Conservation (phyloP, 2,329 filamentous ascomycete genomes). For the Sporothrix dimorphospora region DNA sequence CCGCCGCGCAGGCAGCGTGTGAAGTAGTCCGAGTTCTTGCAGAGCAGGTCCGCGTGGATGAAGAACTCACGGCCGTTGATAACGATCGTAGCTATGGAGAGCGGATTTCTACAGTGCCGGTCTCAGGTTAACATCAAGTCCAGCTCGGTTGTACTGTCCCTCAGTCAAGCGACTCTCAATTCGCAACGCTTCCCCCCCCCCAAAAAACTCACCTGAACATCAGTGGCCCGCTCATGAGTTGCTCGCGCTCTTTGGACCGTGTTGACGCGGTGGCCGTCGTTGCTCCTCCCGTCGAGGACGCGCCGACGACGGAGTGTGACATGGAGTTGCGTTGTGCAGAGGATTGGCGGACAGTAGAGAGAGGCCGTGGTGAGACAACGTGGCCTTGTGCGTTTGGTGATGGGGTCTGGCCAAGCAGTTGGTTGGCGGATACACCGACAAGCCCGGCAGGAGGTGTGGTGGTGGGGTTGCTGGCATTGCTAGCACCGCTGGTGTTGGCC, state of each 20-base stretch:
- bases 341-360: neutral
- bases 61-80: conserved; percentile 31
- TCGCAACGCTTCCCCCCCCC: neutral
- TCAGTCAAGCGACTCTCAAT: neutral
- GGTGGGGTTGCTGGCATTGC: neutral
- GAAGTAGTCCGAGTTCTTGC: conserved; percentile 34
- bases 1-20: conserved; percentile 32
- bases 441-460: neutral
- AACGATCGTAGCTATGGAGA: conserved; percentile 31
- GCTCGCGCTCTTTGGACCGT: conserved; percentile 28
- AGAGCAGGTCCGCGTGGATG: conserved; percentile 34
- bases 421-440: neutral
- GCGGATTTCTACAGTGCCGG: conserved; percentile 24
- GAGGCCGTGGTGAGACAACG: neutral
- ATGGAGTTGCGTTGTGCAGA: conserved; percentile 1
- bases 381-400: neutral
- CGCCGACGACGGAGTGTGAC: neutral
- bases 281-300: neutral
- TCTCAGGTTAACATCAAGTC: neutral
- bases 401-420: neutral
- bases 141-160: neutral
- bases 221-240: conserved; percentile 18
- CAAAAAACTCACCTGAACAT: conserved; percentile 30
- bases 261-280: neutral
- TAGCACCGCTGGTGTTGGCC: neutral